Evolutionary conservation across 108 stramenopile genomes (phyloP), one percentile per base, ranked within the genome.

Genomic region (Aurantiochytrium sp.): DNA sequence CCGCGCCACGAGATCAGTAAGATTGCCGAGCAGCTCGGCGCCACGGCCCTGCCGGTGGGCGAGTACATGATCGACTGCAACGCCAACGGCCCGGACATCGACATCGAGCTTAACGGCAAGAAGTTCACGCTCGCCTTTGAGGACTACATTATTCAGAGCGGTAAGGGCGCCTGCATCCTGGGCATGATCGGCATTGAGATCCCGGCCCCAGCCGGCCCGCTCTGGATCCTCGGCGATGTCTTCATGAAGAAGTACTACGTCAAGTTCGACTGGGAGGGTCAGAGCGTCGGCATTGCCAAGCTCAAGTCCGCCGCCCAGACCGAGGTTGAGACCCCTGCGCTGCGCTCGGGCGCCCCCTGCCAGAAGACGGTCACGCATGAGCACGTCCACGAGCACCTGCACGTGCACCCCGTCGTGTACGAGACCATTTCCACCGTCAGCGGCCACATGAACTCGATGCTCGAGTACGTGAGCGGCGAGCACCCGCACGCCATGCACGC

Each of bases 211-310:
- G 95, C 93, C 17, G 91, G 91, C 37, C 97, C 97, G 2, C 90
- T 96, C 45, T 98, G 97, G 97, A 96, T 98, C 87, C 93, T 99
- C 85, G 99, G 99, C 41, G 98, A 98, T 91, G 94, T 95, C 31
- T 99, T 99, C 89, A 93, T 99, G 89, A 94, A 96, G 59, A 93
- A 97, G 93, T 98, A 96, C 92, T 98, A 97, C 93, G 91, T 95
- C 41, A 96, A 95, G 48, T 99, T 97, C 91, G 97, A 99, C 93
- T 52, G 52, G n/a, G 85, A 27, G 27, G 27, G 27, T 52, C 48
- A 85, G 73, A 48, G 42, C 45, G 73, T 81, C 27, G 73, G 73
- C n/a, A 81, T 81, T 81, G 73, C 59, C 73, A 81, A 81, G 45
- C 73, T 41, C 73, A 81, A 81, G 45, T 22, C 39, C 39, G 2